A percentile compares a stretch with the other conserved stretches of the same genome.
These are phyloP conservation scores for Oryza glaberrima DNA, from an alignment of 176 grass and related monocot genomes.

Conservation along the genomic window DNA sequence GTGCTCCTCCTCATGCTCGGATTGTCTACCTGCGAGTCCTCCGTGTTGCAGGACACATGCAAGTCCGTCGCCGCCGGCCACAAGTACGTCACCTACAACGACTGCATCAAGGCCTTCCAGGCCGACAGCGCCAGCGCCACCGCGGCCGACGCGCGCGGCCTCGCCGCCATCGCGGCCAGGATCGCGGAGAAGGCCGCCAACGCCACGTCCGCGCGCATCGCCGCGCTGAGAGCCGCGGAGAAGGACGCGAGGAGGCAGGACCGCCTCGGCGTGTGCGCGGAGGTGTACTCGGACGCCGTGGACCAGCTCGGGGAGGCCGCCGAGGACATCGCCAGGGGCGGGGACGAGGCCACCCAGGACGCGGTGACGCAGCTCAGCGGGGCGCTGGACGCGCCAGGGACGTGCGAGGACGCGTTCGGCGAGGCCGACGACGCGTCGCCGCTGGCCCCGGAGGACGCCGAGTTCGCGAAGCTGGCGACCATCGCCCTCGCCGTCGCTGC, in stretches of 20 bases:
- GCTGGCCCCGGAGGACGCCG: constrained; percentile 47
- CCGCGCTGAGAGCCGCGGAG: constrained; percentile 47
- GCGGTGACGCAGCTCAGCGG: constrained; percentile 56
- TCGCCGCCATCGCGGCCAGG: constrained; percentile 53
- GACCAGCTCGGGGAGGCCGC: constrained; percentile 56
- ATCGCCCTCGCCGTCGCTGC: constrained; percentile 58
- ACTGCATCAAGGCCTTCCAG: constrained; percentile 60
- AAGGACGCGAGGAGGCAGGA: constrained; percentile 29
- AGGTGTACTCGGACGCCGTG: constrained; percentile 60
- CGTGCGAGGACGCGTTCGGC: constrained; percentile 69
- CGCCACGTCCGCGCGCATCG: constrained; percentile 45
- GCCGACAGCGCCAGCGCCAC: constrained; percentile 40
- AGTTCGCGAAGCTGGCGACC: constrained; percentile 58
- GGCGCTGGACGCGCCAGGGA: constrained; percentile 53
- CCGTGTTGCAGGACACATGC: constrained; percentile 54
- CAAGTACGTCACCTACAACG: constrained; percentile 49
- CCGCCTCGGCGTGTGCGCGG: constrained; percentile 51
- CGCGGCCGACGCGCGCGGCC: constrained; percentile 26
- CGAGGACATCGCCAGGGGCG: constrained; percentile 34
- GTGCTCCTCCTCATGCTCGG: constrained; percentile 27
- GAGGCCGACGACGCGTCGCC: constrained; percentile 57
- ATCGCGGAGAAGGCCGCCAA: constrained; percentile 51
- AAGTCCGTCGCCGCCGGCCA: constrained; percentile 43
- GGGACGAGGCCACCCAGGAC: constrained; percentile 2
- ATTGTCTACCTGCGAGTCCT: constrained; percentile 6